A percentile compares a stretch with the other conserved stretches of the same genome.
phyloP scores from a whole-genome alignment of 1,139 yeast species.

The Nakaseomyces uthaithaninus region DNA sequence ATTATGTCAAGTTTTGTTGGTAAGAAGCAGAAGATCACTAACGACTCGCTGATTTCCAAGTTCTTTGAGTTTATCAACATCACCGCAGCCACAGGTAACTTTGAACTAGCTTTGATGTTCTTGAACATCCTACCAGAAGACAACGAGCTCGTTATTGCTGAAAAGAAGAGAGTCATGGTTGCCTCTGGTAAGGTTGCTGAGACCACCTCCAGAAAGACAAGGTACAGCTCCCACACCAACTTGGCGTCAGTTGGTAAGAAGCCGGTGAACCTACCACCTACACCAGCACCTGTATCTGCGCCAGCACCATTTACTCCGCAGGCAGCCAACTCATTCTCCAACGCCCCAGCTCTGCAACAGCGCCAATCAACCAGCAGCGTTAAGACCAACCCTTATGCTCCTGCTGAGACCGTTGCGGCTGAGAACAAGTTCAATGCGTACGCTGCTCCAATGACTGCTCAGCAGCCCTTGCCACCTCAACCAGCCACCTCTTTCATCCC shows the following conservation, averaged over 20 bases:
- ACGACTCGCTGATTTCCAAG: slow-evolving; percentile 33
- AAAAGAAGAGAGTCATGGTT: slow-evolving; percentile 68
- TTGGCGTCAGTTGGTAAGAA: slow-evolving; percentile 10
- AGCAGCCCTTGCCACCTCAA: slow-evolving; percentile 14
- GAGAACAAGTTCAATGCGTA: slow-evolving; percentile 9
- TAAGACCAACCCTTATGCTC: slow-evolving; percentile 29
- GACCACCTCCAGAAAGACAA: slow-evolving; percentile 11
- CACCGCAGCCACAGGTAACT: slow-evolving; percentile 76
- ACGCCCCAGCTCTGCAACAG: slow-evolving; percentile 10
- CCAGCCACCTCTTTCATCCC: slow-evolving; percentile 19
- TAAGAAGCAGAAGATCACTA: slow-evolving; percentile 32
- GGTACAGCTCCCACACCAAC: slow-evolving; percentile 10
- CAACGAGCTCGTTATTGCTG: slow-evolving; percentile 50
- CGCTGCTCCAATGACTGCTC: slow-evolving; percentile 11
- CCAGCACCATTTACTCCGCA: slow-evolving; percentile 32
- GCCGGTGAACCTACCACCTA: slow-evolving; percentile 9
- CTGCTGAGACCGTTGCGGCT: slow-evolving; percentile 12
- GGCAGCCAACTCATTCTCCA: slow-evolving; percentile 20
- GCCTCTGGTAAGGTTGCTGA: slow-evolving; percentile 39
- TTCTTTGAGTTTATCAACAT: slow-evolving; percentile 65
- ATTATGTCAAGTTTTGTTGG: slow-evolving; percentile 59
- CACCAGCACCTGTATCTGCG: slow-evolving; percentile 17
- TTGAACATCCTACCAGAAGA: slow-evolving; percentile 63
- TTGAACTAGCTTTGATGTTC: slow-evolving; percentile 69
- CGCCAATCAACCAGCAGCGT: slow-evolving; percentile 7